Base-by-base conservation (phyloP, 345 rosid species). In the Eucalyptus curtisii region DNA sequence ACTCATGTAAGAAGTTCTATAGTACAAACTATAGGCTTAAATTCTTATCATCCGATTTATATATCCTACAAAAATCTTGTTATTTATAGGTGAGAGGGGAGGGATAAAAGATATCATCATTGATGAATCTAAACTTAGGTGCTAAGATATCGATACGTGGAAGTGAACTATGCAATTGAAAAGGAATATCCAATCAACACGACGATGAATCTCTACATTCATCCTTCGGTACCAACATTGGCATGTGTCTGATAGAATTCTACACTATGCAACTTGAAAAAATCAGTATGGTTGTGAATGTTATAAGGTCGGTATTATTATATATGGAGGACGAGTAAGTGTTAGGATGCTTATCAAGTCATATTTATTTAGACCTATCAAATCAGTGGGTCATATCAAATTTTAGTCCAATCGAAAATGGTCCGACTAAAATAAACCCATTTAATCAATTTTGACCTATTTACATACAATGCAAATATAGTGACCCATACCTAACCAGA, bases 401-500 rank as follows among this genome's bases (percentile, higher is more conserved):
- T 52, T 52, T 52, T 25, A 52, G 57, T 52, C 25, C 57, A 52
- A 52, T 20, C 0, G 57, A 52, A 52, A 52, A 52, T 52, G 10
- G 1, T 52, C 5, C 20, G 0, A 52, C 1, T 52, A 0, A 52
- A 52, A 52, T 52, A 52, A 4, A 20, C 4, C 1, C 0, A 19
- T 52, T 8, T 52, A 52, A 52, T 52, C 2, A 52, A 1, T 52
- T 50, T 52, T 52, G 57, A 52, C 57, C 0, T 52, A 52, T 52
- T 52, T 20, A 52, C 10, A 52, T 52, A 52, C 10, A 52, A 20
- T 52, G 0, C 10, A 52, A 52, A 52, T 20, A 25, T 52, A 52
- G 5, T 52, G 25, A 20, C 25, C 8, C 57, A 52, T 52, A 8
- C 10, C 24, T 52, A 1, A 52, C 0, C 2, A 52, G 0, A 52